Evolutionary conservation across 2,329 filamentous ascomycete species (phyloP), one percentile per base, ranked within the genome.

Genomic region (Ascosphaera aggregata): DNA sequence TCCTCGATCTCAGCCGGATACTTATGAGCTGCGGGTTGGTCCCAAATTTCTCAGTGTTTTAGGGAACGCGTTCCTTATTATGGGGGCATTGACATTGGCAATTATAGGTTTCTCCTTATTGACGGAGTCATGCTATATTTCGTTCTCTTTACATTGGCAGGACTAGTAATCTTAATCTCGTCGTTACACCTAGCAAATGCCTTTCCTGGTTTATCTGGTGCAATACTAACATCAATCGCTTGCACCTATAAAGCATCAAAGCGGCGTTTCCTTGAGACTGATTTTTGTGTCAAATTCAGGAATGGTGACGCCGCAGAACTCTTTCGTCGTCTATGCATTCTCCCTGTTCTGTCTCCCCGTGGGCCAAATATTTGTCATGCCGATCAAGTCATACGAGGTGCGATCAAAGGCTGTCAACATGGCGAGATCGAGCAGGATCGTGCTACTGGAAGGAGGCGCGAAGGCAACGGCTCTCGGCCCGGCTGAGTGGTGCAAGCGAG

Each of bases 101-200:
- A 76, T 76, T 48, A 76, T 74, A 17, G 54, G 61, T 53, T 65
- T 7, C 47, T 82, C 2, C 67, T 71, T 0, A 76, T 85, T 45
- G 85, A 94, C 57, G 80, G 69, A 13, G 76, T 77, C 49, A 67
- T 81, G 16, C 61, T 71, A 3, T 80, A 78, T 13, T 85, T 86
- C 54, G 62, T 85, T 17, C 71, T 81, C 40, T 65, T 89, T 5
- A 77, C 80, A 1, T 64, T 86, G 1, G 81, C 80, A 16, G 81
- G 80, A 0, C 78, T 80, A 2, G 85, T 84, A 48, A 70, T 80
- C 39, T 89, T 82, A 55, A 80, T 89, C 41, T 75, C 79, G 7
- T 79, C 76, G 2, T 86, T 86, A 55, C 80, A 89, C 52, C 68
- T 89, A 31, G 82, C 79, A 31, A 89, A 89, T 54, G 74, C 80